Evolutionary conservation across 163 green algal species (phyloP), one percentile per base, ranked within the genome.

Genomic region (Scenedesmus sp.): DNA sequence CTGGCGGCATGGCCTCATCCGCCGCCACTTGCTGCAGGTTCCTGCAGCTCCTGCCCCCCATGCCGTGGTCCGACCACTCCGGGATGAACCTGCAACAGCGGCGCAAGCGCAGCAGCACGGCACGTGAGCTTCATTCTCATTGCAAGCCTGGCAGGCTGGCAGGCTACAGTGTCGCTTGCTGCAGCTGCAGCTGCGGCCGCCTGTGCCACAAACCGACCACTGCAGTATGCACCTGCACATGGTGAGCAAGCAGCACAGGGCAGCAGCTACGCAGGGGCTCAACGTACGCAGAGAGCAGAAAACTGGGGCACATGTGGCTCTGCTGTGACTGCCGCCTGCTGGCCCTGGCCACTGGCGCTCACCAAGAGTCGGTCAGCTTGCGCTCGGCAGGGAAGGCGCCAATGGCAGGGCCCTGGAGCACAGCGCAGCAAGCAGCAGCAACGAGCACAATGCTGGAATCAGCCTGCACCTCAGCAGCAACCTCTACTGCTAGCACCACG

Each of bases 11-110:
- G 22, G 30, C 30, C 33, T 86, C 33, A 37, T 40, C 56, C 10
- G 51, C 76, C 2, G 86, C 86, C 15, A 61, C 35, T 68, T 91
- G n/a, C 40, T 51, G 35, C 73, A 91, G 33, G 37, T 56, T 61
- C 73, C 44, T 91, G 53, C 86, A 91, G n/a, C 43, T 65, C 20
- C 86, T 42, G 44, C 86, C 86, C 4, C 86, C 86, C 76, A 86
- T 83, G 42, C 33, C 86, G 2, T 24, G 24, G 44, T 86, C 73
- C 22, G 51, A 68, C 73, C 73, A 91, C 37, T 91, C 86, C 12
- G 73, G 73, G 1, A 91, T 40, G 22, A 91, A 91, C 86, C 65
- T 76, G 65, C 65, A 18, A 18, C 12, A 10, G 22, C 33, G 35
- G 24, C 59, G 7, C 65, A 76, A 20, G 30, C 2, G 65, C 30